phyloP scores from a whole-genome alignment of 306 rosid species.

The Crataegus laevigata region DNA sequence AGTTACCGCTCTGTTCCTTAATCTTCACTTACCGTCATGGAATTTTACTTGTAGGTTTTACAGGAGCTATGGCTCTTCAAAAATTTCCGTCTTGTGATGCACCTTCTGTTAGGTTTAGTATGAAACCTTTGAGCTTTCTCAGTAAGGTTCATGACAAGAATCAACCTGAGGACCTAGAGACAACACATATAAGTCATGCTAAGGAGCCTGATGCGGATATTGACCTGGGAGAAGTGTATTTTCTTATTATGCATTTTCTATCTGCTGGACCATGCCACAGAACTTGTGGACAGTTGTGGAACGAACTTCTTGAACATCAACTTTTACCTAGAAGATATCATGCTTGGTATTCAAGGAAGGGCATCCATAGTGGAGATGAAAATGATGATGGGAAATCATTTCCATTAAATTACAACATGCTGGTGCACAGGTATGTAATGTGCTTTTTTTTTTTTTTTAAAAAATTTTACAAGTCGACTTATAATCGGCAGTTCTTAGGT shows the following conservation, averaged over 20 bases:
- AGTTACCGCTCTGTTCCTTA: background rate
- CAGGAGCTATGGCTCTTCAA: conserved; percentile 79
- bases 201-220: conserved; percentile 58
- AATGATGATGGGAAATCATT: conserved; percentile 75
- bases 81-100: conserved; percentile 66
- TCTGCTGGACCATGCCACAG: conserved; percentile 89
- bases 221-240: conserved; percentile 88
- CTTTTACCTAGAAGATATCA: conserved; percentile 97
- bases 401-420: conserved; percentile 64
- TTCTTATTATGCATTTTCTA: conserved; percentile 95
- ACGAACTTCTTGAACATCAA: conserved; percentile 88
- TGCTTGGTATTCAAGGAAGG: conserved; percentile 92
- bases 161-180: conserved; percentile 35
- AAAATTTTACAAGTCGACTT: background rate
- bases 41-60: conserved; percentile 27
- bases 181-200: conserved; percentile 38
- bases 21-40: conserved; percentile 3
- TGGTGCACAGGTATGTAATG: conserved; percentile 69
- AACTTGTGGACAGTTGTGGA: conserved; percentile 65
- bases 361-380: conserved; percentile 48
- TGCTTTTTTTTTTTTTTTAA: conserved; percentile 5
- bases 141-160: conserved; percentile 39
- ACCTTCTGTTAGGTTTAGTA: conserved; percentile 33
- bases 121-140: conserved; percentile 59
- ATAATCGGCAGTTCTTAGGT: background rate